phyloP scores from a whole-genome alignment of 768 basidiomycete species.

The Tricholoma bakamatsutake region DNA sequence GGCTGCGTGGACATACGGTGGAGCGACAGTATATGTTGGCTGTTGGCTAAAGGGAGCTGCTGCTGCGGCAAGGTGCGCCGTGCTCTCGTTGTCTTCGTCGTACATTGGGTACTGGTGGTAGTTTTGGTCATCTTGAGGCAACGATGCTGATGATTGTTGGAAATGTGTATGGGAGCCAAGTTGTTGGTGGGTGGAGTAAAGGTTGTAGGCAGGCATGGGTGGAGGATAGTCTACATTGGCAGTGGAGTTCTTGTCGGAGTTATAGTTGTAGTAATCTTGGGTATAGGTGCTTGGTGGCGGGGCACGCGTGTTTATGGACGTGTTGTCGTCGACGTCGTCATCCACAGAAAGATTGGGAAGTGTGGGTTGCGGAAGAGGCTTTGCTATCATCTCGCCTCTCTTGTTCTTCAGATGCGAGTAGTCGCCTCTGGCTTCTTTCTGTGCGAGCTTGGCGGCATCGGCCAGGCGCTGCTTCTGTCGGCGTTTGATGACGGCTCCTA shows the following conservation, averaged over 20 bases:
- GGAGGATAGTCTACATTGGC: conserved; percentile 45
- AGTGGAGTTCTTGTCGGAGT: conserved; percentile 43
- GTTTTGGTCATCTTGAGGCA: conserved; percentile 46
- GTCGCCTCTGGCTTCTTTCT: conserved; percentile 89
- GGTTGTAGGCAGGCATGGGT: conserved; percentile 74
- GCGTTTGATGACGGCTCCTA: conserved; percentile 88
- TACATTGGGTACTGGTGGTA: conserved; percentile 38
- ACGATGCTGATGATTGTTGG: conserved; percentile 51
- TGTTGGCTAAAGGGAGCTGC: conserved; percentile 56
- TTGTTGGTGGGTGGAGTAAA: conserved; percentile 52
- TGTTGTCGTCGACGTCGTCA: conserved; percentile 59
- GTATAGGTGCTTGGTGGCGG: conserved; percentile 50
- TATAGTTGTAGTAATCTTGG: conserved; percentile 51
- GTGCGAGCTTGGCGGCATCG: conserved; percentile 74
- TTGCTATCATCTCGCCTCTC: conserved; percentile 78
- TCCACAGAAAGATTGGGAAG: conserved; percentile 88
- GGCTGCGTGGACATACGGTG: conserved; percentile 12
- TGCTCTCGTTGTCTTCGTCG: conserved; percentile 69
- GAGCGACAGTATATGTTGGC: conserved; percentile 15
- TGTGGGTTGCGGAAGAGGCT: conserved; percentile 88
- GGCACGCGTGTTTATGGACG: conserved; percentile 50
- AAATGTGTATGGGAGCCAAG: conserved; percentile 47
- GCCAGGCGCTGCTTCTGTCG: conserved; percentile 81
- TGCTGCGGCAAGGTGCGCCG: conserved; percentile 47
- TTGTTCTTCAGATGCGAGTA: conserved; percentile 90